Evolutionary conservation across 1,284 basidiomycete genomes (phyloP), one percentile per base, ranked within the genome.

Genomic region (Hemileia vastatrix): DNA sequence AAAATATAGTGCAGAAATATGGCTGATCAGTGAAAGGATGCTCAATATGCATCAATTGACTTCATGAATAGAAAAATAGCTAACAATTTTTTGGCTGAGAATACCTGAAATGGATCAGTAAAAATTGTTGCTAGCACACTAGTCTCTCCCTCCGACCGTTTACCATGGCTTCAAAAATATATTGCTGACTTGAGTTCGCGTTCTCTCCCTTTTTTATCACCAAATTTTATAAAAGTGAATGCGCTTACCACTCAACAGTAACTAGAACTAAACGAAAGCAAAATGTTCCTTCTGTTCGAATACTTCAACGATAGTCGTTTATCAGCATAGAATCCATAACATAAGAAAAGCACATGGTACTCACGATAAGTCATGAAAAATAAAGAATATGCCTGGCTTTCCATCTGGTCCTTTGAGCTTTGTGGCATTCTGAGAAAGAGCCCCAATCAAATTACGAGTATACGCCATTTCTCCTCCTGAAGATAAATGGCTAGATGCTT

Each of bases 81-180:
- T 40, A 6, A 60, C 57, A 93, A 94, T 36, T 87, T 83, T 77
- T 94, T 94, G 33, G 89, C 89, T 2, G 89, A 90, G 77, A 82
- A 93, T 1, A 94, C 92, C n/a, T 84, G 83, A 73, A 95, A 94
- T 18, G 84, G 80, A n/a, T 89, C 84, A 52, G 88, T 89, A 73
- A 86, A 90, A 2, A 85, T 83, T 73, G 90, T 85, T 6, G 90
- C 88, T 18, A 92, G 81, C 4, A 91, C 83, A 21, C 85, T 84
- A 51, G 84, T 84, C 60, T 82, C 72, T 63, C 81, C 80, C 48
- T 80, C 19, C 13, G 57, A 6, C 9, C 18, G 43, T 31, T 18
- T 23, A 15, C 18, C 18, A 27, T 53, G 21, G 40, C 36, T 53
- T 19, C 27, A 15, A 4, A 9, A 6, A 52, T 31, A n/a, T n/a